phyloP scores from a whole-genome alignment of 176 grass and related monocot genomes.

The Olyra latifolia region DNA sequence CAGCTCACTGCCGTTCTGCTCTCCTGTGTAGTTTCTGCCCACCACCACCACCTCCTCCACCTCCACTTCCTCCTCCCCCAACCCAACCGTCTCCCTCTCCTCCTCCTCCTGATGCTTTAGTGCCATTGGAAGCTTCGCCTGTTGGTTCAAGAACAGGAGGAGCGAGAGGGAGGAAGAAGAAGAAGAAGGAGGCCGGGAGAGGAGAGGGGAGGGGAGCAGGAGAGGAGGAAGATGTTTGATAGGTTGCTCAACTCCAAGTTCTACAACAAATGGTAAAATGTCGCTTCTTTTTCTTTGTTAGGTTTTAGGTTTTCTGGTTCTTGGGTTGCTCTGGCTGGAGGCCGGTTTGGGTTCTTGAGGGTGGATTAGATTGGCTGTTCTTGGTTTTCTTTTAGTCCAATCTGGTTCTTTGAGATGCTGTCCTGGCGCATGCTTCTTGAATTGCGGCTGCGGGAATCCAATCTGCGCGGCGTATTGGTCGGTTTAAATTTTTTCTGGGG shows the following conservation, averaged over 20 bases:
- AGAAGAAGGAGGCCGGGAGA: neutral
- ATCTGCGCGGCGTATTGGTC: neutral
- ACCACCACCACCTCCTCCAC: conserved; percentile 35
- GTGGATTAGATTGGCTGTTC: neutral
- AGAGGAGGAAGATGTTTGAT: conserved; percentile 62
- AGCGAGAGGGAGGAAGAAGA: neutral
- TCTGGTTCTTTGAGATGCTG: neutral
- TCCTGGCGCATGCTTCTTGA: neutral
- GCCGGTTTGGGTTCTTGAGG: neutral
- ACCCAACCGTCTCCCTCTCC: conserved; percentile 24
- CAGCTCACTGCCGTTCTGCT: conserved; percentile 14
- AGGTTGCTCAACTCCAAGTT: conserved; percentile 74
- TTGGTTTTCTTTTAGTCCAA: neutral
- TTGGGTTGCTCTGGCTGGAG: neutral
- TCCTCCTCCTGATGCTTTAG: conserved; percentile 10
- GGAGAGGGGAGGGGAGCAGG: neutral
- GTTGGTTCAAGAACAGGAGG: conserved; percentile 2
- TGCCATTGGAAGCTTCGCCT: conserved; percentile 21
- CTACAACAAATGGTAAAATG: conserved; percentile 68
- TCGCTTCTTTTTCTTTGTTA: neutral
- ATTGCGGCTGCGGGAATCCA: neutral
- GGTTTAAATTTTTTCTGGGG: neutral
- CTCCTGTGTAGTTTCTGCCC: neutral
- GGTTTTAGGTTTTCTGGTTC: conserved; percentile 21
- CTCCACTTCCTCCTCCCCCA: conserved; percentile 12